Evolutionary conservation across 176 grass and related monocot genomes (phyloP), one percentile per base, ranked within the genome.

Genomic region (Ensete glaucum): DNA sequence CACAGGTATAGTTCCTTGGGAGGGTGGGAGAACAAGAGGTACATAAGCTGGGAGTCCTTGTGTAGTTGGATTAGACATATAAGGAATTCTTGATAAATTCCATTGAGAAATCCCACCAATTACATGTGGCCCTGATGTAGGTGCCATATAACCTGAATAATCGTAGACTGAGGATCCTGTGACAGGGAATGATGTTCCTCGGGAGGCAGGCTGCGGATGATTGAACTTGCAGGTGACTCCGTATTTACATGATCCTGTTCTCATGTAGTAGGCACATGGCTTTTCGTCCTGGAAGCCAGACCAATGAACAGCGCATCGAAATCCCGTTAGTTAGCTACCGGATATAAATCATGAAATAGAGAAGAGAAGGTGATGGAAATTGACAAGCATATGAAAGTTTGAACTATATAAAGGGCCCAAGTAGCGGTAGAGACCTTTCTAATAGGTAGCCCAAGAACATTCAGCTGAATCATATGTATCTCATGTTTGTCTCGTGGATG

Each of bases 401-500:
- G 23, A 65, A 65, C 50, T 19, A 14, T 50, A 20, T 5, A 50
- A 50, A 34, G 25, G 27, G 16, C 34, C 15, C 67, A 69, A 69
- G 34, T 20, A 62, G 27, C 19, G 62, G 27, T 9, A 54, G 43
- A 62, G 26, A 80, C 78, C 78, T 80, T 70, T 52, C 69, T 29
- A 20, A 80, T 62, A 72, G 78, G 78, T 22, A 80, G 69, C 23
- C 78, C 78, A 16, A 73, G 27, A 63, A 62, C 54, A 70, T 80
- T 80, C 78, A 80, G 69, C 13, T 72, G 68, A 70, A 73, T 57
- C 20, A 69, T 13, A 14, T 52, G 54, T 72, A 56, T 52, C 16
- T 81, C 75, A 50, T 76, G 77, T 55, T 85, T 85, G 50, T 85
- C 83, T 54, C 49, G 62, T 53, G 83, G 83, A 85, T 85, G 83